Percentiles rank a stretch among this genome's conserved stretches.
phyloP scores from a whole-genome alignment of 1,284 basidiomycete genomes.

The Ceratorhiza oryzae-sativae region DNA sequence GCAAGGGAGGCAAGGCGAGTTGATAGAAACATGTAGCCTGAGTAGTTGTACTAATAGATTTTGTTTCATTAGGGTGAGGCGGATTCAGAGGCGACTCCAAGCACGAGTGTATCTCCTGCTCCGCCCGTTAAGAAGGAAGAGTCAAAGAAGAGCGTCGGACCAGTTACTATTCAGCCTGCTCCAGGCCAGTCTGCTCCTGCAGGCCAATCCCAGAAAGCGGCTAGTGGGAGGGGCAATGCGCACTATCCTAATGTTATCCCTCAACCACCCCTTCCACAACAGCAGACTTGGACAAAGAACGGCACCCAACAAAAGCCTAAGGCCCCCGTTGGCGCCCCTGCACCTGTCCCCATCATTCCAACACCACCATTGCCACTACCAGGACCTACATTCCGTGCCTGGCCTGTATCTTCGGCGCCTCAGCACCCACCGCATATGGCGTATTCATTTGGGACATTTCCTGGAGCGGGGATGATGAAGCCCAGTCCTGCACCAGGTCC shows the following conservation, averaged over 20 bases:
- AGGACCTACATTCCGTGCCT: conserved; percentile 34
- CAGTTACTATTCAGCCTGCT: conserved; percentile 35
- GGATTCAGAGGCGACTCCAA: background rate
- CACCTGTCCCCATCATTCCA: background rate
- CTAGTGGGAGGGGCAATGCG: conserved; percentile 24
- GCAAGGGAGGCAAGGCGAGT: conserved; percentile 32
- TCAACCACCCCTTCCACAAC: conserved; percentile 6
- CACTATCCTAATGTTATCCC: conserved; percentile 35
- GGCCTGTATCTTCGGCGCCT: conserved; percentile 11
- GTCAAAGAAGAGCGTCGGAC: conserved; percentile 7
- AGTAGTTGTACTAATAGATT: background rate
- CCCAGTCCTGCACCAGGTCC: background rate
- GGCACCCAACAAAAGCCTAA: background rate
- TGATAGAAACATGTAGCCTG: background rate
- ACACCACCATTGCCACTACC: conserved; percentile 29
- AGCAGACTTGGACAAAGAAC: conserved; percentile 3
- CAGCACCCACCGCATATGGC: conserved; percentile 8
- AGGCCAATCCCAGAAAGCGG: background rate
- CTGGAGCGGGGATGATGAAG: conserved; percentile 26
- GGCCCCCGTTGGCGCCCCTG: background rate
- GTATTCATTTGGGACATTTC: conserved; percentile 24
- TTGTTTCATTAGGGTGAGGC: conserved; percentile 10
- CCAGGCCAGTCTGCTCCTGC: conserved; percentile 10
- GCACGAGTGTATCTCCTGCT: conserved; percentile 10
- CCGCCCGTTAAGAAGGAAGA: conserved; percentile 10